phyloP scores from a whole-genome alignment of 768 basidiomycete species.

The Termitomyces eurrhizus region DNA sequence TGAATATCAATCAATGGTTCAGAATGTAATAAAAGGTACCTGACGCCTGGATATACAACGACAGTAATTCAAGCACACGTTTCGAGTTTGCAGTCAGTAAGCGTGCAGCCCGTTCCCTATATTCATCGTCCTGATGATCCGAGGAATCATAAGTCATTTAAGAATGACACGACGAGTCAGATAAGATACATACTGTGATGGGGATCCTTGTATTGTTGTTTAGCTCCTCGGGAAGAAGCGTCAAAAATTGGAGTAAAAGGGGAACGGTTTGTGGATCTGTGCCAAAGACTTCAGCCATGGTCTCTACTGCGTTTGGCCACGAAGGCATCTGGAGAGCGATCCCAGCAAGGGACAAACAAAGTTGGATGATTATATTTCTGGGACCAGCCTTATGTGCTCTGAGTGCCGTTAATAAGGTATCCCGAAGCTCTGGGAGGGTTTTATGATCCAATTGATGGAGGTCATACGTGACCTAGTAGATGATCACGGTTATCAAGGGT shows the following conservation, averaged over 20 bases:
- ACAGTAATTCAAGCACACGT: conserved; percentile 71
- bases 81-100: conserved; percentile 66
- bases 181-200: conserved; percentile 60
- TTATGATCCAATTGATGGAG: conserved; percentile 77
- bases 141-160: background rate
- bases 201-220: conserved; percentile 83
- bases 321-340: conserved; percentile 84
- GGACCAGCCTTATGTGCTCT: conserved; percentile 72
- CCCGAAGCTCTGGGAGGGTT: conserved; percentile 75
- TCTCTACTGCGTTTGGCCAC: conserved; percentile 79
- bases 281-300: conserved; percentile 83
- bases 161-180: background rate
- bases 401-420: conserved; percentile 80
- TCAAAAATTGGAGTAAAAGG: conserved; percentile 83
- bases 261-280: conserved; percentile 80
- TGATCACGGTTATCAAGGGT: conserved; percentile 28
- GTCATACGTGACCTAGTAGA: conserved; percentile 86
- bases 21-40: conserved; percentile 46
- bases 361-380: conserved; percentile 79
- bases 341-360: conserved; percentile 87
- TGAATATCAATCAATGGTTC: background rate
- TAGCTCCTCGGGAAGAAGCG: conserved; percentile 87
- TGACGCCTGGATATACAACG: conserved; percentile 84
- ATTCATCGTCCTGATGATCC: conserved; percentile 71
- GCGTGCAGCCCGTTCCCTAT: conserved; percentile 51